Evolutionary conservation across 139 green algal species (phyloP).

Genomic region (Spirogloea muscicola): DNA sequence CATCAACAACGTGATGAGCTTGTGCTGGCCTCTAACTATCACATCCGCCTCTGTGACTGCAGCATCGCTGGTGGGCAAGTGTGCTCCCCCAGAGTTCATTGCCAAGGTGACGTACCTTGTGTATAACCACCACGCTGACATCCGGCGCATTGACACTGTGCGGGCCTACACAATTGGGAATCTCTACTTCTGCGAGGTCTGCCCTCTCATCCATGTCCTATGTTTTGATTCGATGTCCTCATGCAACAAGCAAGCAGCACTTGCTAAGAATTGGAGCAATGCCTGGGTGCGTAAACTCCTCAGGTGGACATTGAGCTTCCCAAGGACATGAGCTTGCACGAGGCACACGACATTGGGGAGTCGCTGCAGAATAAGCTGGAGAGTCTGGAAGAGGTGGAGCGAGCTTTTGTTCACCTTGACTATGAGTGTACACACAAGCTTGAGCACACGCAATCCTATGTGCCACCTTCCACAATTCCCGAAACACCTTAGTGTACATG

Average conservation of each 20-base stretch:
- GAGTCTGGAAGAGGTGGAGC: conserved; percentile 53
- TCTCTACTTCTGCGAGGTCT: conserved; percentile 52
- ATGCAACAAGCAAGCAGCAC: too few relatives aligned
- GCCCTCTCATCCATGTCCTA: too few relatives aligned
- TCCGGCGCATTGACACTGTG: conserved; percentile 59
- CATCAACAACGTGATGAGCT: too few relatives aligned
- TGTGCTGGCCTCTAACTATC: background rate
- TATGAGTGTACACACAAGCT: conserved; percentile 54
- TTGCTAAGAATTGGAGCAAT: too few relatives aligned
- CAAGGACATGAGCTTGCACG: conserved; percentile 46
- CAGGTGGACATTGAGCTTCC: conserved; percentile 59
- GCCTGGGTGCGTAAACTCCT: too few relatives aligned
- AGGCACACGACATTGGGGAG: conserved; percentile 54
- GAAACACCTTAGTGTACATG: too few relatives aligned
- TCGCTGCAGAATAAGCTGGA: conserved; percentile 60
- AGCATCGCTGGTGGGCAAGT: conserved; percentile 50
- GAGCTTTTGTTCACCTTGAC: conserved; percentile 61
- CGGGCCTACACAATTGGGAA: conserved; percentile 58
- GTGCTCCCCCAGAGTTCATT: conserved; percentile 44
- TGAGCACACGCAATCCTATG: conserved; percentile 58
- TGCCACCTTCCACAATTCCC: too few relatives aligned
- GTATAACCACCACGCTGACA: conserved; percentile 51
- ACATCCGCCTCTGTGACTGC: conserved; percentile 3
- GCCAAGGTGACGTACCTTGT: conserved; percentile 53
- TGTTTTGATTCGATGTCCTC: too few relatives aligned